Base-by-base conservation (phyloP, 1,284 basidiomycete genomes). In the Singerocomus inundabilis region DNA sequence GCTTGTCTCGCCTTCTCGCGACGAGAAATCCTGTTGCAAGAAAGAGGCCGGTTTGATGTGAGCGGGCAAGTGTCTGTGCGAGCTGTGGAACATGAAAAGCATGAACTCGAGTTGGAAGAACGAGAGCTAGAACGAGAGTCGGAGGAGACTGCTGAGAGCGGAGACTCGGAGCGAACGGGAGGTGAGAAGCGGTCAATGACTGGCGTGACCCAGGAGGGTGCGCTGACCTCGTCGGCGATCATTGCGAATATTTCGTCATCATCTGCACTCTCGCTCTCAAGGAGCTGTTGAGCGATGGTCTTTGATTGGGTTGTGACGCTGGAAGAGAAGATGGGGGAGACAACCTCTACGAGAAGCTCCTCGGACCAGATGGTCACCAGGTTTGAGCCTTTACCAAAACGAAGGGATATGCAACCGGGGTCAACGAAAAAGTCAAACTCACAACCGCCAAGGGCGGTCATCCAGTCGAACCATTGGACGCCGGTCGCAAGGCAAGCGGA, bases 351-450 rank as follows among this genome's bases (percentile, higher is more conserved):
- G 42, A 71, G 57, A 33, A 70, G 54, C 52, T 76, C 71, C 51
- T 82, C 81, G 9, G 81, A 79, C 87, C 87, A 90, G 61, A 90
- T 63, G 46, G 79, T 84, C 60, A 81, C 65, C 51, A 80, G 72
- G 58, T 72, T 64, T 53, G 67, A 62, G 44, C 67, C 70, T 51
- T 62, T 71, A 51, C 72, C 75, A 62, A 79, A 74, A 54, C 84
- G 83, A 54, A 87, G 70, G 49, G 82, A 83, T 55, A 91, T 79
- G 63, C 78, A 81, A 49, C 85, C 87, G 50, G 88, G 88, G 66
- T 89, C 84, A 58, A 88, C 78, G 68, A 85, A 83, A 52, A 91
- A 78, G 67, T 90, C 87, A 59, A 90, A 84, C 68, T 86, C 84
- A 48, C 72, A 69, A 56, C 78, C 76, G 8, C 87, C 85, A 47